Conservation (phyloP, 768 basidiomycete species). For the Auricularia auricula-judae region DNA sequence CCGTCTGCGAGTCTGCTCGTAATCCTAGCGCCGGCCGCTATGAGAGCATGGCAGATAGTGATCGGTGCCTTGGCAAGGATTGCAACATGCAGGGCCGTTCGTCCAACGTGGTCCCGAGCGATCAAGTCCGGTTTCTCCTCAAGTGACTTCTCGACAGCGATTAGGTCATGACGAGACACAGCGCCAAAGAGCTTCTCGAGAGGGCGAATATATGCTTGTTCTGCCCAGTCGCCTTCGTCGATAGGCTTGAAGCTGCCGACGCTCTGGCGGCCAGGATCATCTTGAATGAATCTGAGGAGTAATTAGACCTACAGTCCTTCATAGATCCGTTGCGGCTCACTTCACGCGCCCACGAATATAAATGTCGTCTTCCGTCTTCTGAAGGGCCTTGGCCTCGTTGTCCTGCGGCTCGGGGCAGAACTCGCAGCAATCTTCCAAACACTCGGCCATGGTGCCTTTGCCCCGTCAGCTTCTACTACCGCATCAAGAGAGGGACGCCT, state of each 20-base stretch:
- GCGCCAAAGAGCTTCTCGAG: slow-evolving; percentile 45
- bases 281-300: slow-evolving; percentile 38
- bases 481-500: no score
- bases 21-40: slow-evolving; percentile 46
- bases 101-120: slow-evolving; percentile 50
- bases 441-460: slow-evolving; percentile 33
- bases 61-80: slow-evolving; percentile 30
- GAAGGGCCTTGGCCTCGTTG: slow-evolving; percentile 42
- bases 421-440: slow-evolving; percentile 54
- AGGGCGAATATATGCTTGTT: slow-evolving; percentile 46
- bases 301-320: no score
- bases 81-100: slow-evolving; percentile 48
- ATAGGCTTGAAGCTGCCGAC: slow-evolving; percentile 58
- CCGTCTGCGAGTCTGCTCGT: slow-evolving; percentile 48
- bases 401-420: slow-evolving; percentile 44
- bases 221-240: slow-evolving; percentile 56
- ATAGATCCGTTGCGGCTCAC: slow-evolving; percentile 13
- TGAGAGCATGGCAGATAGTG: slow-evolving; percentile 38
- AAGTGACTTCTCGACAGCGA: slow-evolving; percentile 28
- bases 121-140: slow-evolving; percentile 35
- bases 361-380: slow-evolving; percentile 39
- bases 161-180: slow-evolving; percentile 36
- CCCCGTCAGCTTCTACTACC: not conserved
- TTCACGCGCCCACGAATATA: slow-evolving; percentile 44
- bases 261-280: slow-evolving; percentile 50